Evolutionary conservation across 345 rosid species (phyloP), one percentile per base, ranked within the genome.

Genomic region (Salix suchowensis): DNA sequence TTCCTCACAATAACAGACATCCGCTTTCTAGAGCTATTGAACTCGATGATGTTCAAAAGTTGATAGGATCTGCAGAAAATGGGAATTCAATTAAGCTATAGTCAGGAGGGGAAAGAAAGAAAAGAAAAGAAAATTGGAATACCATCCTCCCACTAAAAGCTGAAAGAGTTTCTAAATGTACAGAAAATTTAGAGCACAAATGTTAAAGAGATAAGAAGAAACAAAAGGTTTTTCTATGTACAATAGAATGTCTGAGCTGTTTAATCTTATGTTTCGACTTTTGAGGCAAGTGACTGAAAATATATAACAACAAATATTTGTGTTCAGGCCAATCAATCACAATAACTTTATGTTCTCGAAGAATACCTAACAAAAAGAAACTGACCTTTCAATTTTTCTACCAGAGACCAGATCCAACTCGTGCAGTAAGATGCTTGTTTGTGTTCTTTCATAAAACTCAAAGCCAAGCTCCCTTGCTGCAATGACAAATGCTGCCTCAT

Each of bases 391-490:
- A 24, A 88, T 84, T 75, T 73, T 88, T 65, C 44, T 52, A 61
- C 94, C 90, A 23, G 88, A 71, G 40, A 44, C 71, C 32, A 85
- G 90, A 82, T 95, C 94, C 21, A 93, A 82, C 83, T 93, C 98
- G 19, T 77, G 85, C 71, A 95, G 64, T 13, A 89, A 88, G 37
- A 93, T 87, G 72, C 91, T 90, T 9, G 87, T 87, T 71, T 93
- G 98, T 9, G 94, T 88, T 69, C 98, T 86, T 76, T 88, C 91
- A 74, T 81, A 91, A 80, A 95, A 95, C 81, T 89, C 94, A 75
- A 95, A 95, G 50, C 98, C 98, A 61, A 95, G 88, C 65, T 95
- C 98, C 72, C 94, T 82, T 4, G 98, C 98, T 14, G 97, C 98
- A 73, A 93, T 88, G 61, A 95, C 94, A 26, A 95, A 95, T 6